These are phyloP conservation scores for Tuber calosporum DNA, from an alignment of 495 filamentous ascomycete genomes.

Conservation along the genomic window DNA sequence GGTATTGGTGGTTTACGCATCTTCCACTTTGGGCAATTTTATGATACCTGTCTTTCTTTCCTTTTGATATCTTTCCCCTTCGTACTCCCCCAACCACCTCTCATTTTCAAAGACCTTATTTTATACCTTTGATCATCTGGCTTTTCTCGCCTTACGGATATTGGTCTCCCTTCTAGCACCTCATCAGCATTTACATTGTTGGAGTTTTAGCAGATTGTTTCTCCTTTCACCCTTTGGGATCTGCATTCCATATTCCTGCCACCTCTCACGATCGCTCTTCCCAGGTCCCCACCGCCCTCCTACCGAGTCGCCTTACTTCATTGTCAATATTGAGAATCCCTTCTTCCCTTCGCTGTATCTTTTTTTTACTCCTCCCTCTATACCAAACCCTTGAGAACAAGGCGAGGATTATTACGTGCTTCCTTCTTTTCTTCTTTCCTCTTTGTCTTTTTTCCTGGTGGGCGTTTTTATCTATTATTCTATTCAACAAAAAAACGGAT, in stretches of 20 bases:
- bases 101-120: neutral
- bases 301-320: neutral
- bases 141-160: neutral
- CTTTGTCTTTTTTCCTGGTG: constrained; percentile 17
- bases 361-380: neutral
- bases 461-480: constrained; percentile 5
- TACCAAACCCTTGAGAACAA: neutral
- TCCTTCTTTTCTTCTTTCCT: neutral
- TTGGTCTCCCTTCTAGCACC: neutral
- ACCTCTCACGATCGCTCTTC: neutral
- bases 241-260: neutral
- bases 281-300: neutral
- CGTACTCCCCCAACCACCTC: neutral
- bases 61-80: constrained; percentile 1
- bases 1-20: constrained; percentile 29
- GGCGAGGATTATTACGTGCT: neutral
- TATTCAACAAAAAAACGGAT: constrained; percentile 6
- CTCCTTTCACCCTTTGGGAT: neutral
- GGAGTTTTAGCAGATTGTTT: constrained; percentile 4
- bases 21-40: constrained; percentile 13
- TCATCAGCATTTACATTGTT: constrained; percentile 4
- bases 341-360: constrained; percentile 6
- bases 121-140: neutral
- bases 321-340: constrained; percentile 2
- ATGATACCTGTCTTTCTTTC: constrained; percentile 35